Base-by-base conservation (phyloP, 257 asterid genomes). In the Nicotiana undulata region DNA sequence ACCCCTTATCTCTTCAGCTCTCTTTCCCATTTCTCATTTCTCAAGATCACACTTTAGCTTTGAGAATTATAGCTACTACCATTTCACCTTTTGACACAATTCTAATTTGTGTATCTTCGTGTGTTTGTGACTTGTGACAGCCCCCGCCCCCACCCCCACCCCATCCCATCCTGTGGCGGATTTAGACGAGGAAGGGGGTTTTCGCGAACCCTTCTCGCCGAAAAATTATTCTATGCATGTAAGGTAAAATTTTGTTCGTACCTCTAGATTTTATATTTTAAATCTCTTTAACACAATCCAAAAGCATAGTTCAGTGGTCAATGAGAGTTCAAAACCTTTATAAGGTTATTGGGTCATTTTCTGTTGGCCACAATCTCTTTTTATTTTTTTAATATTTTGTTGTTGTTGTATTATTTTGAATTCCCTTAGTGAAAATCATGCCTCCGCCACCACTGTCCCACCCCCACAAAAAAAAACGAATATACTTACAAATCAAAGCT, bases 11-110 rank as follows among this genome's bases (percentile, higher is more conserved):
- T 56, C 63, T 56, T 10, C 63, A 24, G 78, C 32, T 60, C 68
- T 76, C 15, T 77, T 40, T 77, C 81, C 68, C 64, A 72, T 72
- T 79, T 83, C 83, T 40, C 87, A 46, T 82, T 88, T 83, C 79
- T 83, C 85, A 76, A 87, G 82, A 63, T 64, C 46, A 77, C 20
- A 9, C 67, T 64, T 64, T 64, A 24, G 6, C 3, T 64, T 24
- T 34, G 31, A 29, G 9, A 9, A 11, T 11, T 64, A 13, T 29
- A 5, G 18, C 40, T 18, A 11, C 6, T 64, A 53, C 3, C 26
- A 17, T 56, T 56, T 56, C 63, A 56, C 63, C 63, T 12, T 56
- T 53, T 56, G 63, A 56, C 63, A 56, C 24, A 56, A 18, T 18
- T 56, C 17, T 51, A 15, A 40, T 40, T 40, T 40, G 6, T 53